Evolutionary conservation across 75 land plant species (phyloP), one percentile per base, ranked within the genome.

Genomic region (Larix kaempferi): DNA sequence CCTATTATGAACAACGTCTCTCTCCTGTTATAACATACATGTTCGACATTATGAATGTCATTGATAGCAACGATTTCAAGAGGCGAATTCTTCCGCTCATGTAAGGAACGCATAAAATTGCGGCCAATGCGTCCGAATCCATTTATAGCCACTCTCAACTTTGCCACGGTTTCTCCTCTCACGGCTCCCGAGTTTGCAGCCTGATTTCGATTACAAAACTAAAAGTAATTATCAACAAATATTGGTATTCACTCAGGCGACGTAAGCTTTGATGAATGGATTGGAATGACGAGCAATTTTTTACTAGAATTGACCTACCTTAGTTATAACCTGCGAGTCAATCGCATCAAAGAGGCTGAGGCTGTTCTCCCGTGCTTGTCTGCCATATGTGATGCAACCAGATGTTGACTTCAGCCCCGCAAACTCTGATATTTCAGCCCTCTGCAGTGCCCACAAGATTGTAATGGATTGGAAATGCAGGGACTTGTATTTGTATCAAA

Each of bases 81-180:
- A 10, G 96, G 96, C 11, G 98, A 95, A 77, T 93, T 80, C 65
- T 88, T 87, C 56, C 94, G 82, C 35, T 94, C 98, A 56, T 95
- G 96, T 94, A 96, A 95, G 88, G 94, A 95, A 11, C 98, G 85
- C 37, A 93, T 83, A 81, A 93, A 91, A 89, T 91, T 93, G 83
- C 96, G 82, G 8, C 98, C 98, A 78, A 93, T 95, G 35, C 98
- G 91, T 59, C 96, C 96, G 57, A 89, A 93, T 35, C 96, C 96
- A 77, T 95, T 93, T 82, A 95, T 91, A 27, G 92, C 94, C 39
- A 95, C 98, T 87, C 88, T 93, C 80, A 95, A 62, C 80, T 95
- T 93, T n/a, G 98, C 98, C 57, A 84, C 90, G 5, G 93, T 89
- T 61, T 87, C 85, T 54, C 85, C 87, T 73, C 52, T 92, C 29